These are phyloP conservation scores for Candida adriatica DNA, from an alignment of 805 yeast genomes.

Conservation along the genomic window DNA sequence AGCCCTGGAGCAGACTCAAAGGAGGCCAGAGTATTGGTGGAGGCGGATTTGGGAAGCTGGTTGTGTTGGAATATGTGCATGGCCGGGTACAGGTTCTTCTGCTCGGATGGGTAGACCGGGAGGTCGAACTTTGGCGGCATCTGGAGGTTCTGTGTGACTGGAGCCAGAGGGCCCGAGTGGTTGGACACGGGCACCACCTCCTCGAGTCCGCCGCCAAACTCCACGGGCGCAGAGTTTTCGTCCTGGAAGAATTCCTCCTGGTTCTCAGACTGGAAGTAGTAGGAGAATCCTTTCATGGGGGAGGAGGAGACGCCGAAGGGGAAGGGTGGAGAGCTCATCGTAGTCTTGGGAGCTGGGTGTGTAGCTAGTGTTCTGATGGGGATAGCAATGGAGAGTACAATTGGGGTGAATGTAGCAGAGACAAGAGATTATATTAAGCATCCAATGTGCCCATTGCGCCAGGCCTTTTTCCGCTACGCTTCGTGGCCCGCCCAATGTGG, in stretches of 20 bases:
- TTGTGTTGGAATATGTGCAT: constrained; percentile 13
- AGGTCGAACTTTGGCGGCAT: constrained; percentile 9
- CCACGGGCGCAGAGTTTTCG: constrained; percentile 7
- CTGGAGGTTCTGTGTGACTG: constrained; percentile 7
- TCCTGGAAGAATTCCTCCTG: constrained; percentile 10
- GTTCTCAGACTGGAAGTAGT: constrained; percentile 7
- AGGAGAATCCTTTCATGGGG: constrained; percentile 16
- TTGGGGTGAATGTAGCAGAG: not conserved
- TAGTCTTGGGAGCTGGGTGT: not conserved
- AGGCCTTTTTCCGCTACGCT: constrained; percentile 1
- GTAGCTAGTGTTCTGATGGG: not conserved
- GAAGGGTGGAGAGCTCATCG: constrained; percentile 11
- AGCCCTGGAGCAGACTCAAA: constrained; percentile 25
- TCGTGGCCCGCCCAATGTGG: constrained; percentile 10
- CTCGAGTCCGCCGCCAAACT: constrained; percentile 3
- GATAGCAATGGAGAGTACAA: not conserved
- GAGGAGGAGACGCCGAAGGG: constrained; percentile 10
- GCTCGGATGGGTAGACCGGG: constrained; percentile 1
- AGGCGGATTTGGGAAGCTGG: constrained; percentile 23
- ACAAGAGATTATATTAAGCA: constrained; percentile 4
- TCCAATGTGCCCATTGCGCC: constrained; percentile 7
- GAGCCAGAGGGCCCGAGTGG: constrained; percentile 6
- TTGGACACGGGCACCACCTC: constrained; percentile 8
- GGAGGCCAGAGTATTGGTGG: constrained; percentile 24
- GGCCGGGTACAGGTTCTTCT: constrained; percentile 12